These are phyloP conservation scores for Aspergillus hortae DNA, from an alignment of 2,329 filamentous ascomycete genomes.

Conservation along the genomic window DNA sequence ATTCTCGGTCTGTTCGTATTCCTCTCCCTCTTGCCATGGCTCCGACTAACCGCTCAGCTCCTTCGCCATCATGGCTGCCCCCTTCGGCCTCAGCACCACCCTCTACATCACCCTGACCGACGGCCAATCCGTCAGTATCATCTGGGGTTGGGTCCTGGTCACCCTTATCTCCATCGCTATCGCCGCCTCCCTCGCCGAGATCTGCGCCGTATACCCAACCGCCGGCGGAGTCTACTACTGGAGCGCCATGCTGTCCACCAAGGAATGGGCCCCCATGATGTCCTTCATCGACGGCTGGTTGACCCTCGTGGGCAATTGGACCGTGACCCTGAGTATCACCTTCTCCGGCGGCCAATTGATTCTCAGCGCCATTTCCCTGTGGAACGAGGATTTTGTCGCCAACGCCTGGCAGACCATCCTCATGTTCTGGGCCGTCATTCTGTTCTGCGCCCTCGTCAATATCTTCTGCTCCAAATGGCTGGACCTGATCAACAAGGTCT, in stretches of 20 bases:
- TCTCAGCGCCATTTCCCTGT: slow-evolving; percentile 64
- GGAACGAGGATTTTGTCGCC: slow-evolving; percentile 65
- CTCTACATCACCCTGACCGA: slow-evolving; percentile 66
- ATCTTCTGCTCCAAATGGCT: slow-evolving; percentile 61
- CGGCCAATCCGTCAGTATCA: slow-evolving; percentile 64
- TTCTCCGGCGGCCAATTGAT: slow-evolving; percentile 70
- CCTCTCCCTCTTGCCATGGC: neutral
- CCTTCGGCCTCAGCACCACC: slow-evolving; percentile 65
- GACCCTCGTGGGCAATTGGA: slow-evolving; percentile 72
- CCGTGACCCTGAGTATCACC: slow-evolving; percentile 63
- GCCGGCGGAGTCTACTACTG: slow-evolving; percentile 69
- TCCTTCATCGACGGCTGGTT: slow-evolving; percentile 70
- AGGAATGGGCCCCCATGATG: slow-evolving; percentile 63
- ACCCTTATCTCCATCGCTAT: slow-evolving; percentile 62
- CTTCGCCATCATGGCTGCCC: slow-evolving; percentile 72
- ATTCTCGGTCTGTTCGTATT: slow-evolving; percentile 58
- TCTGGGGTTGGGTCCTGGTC: slow-evolving; percentile 68
- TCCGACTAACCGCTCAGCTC: slow-evolving; percentile 39
- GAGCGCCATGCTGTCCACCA: slow-evolving; percentile 65
- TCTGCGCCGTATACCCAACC: slow-evolving; percentile 66
- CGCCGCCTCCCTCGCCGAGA: slow-evolving; percentile 65
- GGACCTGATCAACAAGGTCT: slow-evolving; percentile 68
- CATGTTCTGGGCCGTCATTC: slow-evolving; percentile 69
- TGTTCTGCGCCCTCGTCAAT: slow-evolving; percentile 62
- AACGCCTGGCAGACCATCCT: slow-evolving; percentile 68